Base-by-base conservation (phyloP, 768 basidiomycete genomes). In the button mushroom (Agaricus bisporus) region DNA sequence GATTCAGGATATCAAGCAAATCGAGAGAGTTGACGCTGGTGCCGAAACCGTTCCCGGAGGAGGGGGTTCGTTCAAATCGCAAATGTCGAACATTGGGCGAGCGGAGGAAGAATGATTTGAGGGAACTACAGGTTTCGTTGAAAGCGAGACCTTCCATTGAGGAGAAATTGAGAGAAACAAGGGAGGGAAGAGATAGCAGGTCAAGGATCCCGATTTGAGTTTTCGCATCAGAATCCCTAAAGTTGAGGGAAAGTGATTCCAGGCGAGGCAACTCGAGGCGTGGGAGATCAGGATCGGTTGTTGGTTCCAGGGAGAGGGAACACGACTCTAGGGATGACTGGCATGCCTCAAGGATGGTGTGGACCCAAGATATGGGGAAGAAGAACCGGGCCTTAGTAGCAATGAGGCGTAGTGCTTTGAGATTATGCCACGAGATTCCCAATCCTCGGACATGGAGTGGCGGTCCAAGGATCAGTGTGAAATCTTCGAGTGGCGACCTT, bases 1-100 rank as follows among this genome's bases (percentile, higher is more conserved):
- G 45, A 17, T 14, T 11, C 12, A 58, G 36, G 11, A 58, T 54
- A 11, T 42, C 41, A 14, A 54, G n/a, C 14, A 58, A 11, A 9
- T 54, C 52, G 15, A 39, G 44, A 15, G 56, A 55, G 14, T 56
- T 54, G 37, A 59, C 41, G 25, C 42, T 57, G 25, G 53, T 54
- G 12, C 59, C 51, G 18, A 55, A 49, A 4, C 59, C 59, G 12
- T 4, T 32, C 6, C 45, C 45, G 12, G 44, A 38, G 9, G 45
- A 12, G 3, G 45, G 44, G 10, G 45, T 54, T 25, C 52, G 52
- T 29, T 46, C 52, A 29, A 54, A 54, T 9, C 25, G 37, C 7
- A 54, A 37, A 12, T 20, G 52, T 25, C 38, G 45, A 25, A 54
- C 17, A 9, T 41, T 47, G 17, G 52, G 36, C 8, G 52, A 54